Evolutionary conservation across 768 basidiomycete species (phyloP).

Genomic region (Kwoniella pini): DNA sequence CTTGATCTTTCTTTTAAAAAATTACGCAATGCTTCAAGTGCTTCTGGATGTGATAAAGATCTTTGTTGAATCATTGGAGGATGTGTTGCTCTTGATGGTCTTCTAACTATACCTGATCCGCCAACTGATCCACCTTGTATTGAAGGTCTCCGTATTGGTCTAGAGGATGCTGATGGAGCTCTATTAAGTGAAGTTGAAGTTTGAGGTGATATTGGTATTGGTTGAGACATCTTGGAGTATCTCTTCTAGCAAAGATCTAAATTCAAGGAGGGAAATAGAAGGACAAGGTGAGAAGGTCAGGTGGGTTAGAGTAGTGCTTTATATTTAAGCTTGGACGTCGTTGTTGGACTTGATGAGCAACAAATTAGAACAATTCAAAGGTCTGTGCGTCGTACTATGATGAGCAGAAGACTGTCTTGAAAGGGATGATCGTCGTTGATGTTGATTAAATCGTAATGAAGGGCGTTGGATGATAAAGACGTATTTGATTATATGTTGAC

Average conservation of each 20-base stretch:
- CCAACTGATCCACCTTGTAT: not conserved
- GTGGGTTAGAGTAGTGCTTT: not conserved
- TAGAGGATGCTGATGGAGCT: slow-evolving; percentile 10
- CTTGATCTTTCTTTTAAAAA: slow-evolving; percentile 82
- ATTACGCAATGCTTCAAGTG: slow-evolving; percentile 63
- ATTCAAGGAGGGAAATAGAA: not conserved
- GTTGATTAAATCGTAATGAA: too few relatives aligned
- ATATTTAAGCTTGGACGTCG: too few relatives aligned
- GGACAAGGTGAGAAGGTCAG: not conserved
- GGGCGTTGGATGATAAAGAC: too few relatives aligned
- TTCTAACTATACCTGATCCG: slow-evolving; percentile 9
- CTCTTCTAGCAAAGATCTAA: not conserved
- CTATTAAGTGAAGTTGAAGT: slow-evolving; percentile 9
- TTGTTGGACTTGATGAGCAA: too few relatives aligned
- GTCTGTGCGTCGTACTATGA: too few relatives aligned
- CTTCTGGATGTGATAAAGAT: slow-evolving; percentile 51
- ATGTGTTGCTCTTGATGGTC: slow-evolving; percentile 40
- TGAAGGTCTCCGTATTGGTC: slow-evolving; percentile 17
- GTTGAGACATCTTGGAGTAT: slow-evolving; percentile 15
- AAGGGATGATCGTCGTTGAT: too few relatives aligned
- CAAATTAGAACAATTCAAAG: not conserved
- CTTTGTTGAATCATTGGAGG: slow-evolving; percentile 36
- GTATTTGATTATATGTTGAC: too few relatives aligned
- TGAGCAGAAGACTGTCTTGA: too few relatives aligned
- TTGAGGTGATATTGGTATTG: slow-evolving; percentile 25